Evolutionary conservation across 1,284 basidiomycete species (phyloP).

Genomic region (Ustilago loliicola): DNA sequence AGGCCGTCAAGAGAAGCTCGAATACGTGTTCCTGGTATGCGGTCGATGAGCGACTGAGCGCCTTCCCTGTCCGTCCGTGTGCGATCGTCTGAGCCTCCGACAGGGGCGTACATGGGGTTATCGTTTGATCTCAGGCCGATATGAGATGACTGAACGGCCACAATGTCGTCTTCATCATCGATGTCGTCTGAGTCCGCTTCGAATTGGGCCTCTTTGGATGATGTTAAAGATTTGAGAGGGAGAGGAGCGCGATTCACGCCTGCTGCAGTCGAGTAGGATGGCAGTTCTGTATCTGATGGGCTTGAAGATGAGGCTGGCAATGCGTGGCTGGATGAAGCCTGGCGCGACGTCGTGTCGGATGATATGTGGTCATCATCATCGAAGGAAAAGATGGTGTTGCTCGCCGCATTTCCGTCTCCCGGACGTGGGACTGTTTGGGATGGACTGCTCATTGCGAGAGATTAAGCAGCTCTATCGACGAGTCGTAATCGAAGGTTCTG

Average conservation of each 20-base stretch:
- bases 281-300: constrained; percentile 16
- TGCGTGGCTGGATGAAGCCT: neutral
- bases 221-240: constrained; percentile 58
- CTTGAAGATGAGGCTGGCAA: constrained; percentile 5
- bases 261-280: constrained; percentile 26
- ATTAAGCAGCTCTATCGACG: neutral
- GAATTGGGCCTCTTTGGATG: constrained; percentile 70
- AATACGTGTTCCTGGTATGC: constrained; percentile 31
- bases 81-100: constrained; percentile 15
- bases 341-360: neutral
- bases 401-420: constrained; percentile 5
- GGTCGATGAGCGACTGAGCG: constrained; percentile 41
- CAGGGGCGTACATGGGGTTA: constrained; percentile 12
- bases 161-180: constrained; percentile 44
- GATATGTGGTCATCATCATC: constrained; percentile 20
- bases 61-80: constrained; percentile 32
- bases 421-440: constrained; percentile 10
- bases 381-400: constrained; percentile 21
- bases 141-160: constrained; percentile 43
- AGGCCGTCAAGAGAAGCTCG: constrained; percentile 57
- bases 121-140: constrained; percentile 24
- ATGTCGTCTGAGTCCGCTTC: constrained; percentile 70
- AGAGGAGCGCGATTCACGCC: constrained; percentile 25
- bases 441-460: constrained; percentile 15
- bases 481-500: neutral